Evolutionary conservation across 139 green algal genomes (phyloP).

Genomic region (Chlamydomonas sphaeroides): DNA sequence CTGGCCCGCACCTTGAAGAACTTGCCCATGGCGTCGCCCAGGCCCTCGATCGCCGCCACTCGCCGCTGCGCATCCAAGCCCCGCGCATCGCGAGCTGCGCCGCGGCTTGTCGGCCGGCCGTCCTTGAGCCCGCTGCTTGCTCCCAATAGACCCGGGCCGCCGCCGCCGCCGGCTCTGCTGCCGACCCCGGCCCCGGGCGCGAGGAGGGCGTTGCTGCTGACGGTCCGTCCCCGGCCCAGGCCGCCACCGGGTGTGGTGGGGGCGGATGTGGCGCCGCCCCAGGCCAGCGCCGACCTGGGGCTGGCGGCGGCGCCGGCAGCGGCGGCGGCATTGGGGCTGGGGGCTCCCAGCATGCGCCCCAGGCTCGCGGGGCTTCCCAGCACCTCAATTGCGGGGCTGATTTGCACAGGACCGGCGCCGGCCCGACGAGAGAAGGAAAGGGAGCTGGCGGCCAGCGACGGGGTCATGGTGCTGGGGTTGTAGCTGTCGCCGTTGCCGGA

Average conservation of each 20-base stretch:
- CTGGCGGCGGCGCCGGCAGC: neutral
- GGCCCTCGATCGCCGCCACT: conserved; percentile 8
- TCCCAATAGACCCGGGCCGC: neutral
- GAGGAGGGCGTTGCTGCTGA: too few species aligned
- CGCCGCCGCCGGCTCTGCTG: neutral
- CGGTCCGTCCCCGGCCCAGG: too few species aligned
- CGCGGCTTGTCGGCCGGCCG: neutral
- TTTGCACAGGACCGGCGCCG: too few species aligned
- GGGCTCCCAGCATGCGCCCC: conserved; percentile 2
- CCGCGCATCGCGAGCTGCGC: too few species aligned
- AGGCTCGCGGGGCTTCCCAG: neutral
- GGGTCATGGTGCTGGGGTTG: neutral
- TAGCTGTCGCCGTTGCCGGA: neutral
- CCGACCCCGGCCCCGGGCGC: too few species aligned
- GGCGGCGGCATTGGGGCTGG: neutral
- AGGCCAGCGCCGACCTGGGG: too few species aligned
- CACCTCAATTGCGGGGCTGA: neutral
- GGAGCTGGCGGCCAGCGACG: too few species aligned
- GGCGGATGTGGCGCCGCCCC: too few species aligned
- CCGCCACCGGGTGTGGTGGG: too few species aligned
- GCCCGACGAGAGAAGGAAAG: neutral
- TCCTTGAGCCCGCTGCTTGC: neutral
- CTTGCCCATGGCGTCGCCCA: neutral
- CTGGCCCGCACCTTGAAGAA: conserved; percentile 3
- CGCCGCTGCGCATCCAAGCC: too few species aligned